phyloP scores from a whole-genome alignment of 73 alveolate species.

The Paramecium sonneborni region DNA sequence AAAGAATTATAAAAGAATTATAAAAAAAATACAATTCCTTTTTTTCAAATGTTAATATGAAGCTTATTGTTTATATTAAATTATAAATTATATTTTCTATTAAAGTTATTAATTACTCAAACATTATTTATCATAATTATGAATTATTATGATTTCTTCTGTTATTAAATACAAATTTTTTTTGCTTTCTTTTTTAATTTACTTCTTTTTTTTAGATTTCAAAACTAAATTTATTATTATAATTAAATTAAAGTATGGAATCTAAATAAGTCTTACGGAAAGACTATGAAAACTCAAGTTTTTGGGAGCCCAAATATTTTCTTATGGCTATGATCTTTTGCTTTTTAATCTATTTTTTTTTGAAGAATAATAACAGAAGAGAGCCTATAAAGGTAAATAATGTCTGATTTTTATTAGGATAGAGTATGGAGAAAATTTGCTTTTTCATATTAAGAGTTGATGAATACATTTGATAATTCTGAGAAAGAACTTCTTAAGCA shows the following conservation, averaged over 20 bases:
- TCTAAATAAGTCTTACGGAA: neutral
- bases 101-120: too few relatives aligned
- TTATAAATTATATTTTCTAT: too few relatives aligned
- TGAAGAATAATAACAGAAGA: neutral
- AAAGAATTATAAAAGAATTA: too few relatives aligned
- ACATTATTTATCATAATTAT: too few relatives aligned
- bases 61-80: too few relatives aligned
- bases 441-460: neutral
- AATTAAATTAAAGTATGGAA: neutral
- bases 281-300: neutral
- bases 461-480: neutral
- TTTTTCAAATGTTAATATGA: too few relatives aligned
- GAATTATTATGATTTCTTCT: neutral
- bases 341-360: neutral
- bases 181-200: neutral
- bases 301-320: constrained; percentile 12
- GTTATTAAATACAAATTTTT: neutral
- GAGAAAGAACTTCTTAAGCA: neutral
- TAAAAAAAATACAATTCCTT: too few relatives aligned
- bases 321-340: neutral
- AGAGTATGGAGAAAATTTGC: neutral
- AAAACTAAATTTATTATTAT: neutral
- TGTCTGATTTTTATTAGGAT: neutral
- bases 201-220: neutral
- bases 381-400: neutral